Evolutionary conservation across 768 basidiomycete species (phyloP).

Genomic region (Naganishia vaughanmartiniae): DNA sequence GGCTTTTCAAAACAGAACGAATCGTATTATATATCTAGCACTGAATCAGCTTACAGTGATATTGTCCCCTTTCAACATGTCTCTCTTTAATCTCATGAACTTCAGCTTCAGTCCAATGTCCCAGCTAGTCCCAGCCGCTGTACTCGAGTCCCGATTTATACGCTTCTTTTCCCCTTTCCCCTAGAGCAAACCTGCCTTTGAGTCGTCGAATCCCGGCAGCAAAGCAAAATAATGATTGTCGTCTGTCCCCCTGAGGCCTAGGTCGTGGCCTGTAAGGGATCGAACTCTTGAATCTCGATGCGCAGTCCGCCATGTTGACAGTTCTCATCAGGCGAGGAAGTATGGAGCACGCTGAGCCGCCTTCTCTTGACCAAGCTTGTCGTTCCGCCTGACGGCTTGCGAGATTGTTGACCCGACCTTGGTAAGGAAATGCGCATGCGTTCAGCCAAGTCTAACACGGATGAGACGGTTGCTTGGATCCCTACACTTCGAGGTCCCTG

Average conservation of each 20-base stretch:
- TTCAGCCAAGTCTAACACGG: too few species aligned
- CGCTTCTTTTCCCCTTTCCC: background rate
- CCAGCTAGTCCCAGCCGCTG: background rate
- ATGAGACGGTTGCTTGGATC: too few species aligned
- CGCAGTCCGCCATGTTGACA: too few species aligned
- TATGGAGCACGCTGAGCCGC: too few species aligned
- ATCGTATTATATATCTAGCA: background rate
- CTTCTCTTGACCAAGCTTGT: too few species aligned
- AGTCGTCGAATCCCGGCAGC: background rate
- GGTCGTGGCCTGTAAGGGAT: background rate
- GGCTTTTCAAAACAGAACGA: background rate
- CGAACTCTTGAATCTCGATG: too few species aligned
- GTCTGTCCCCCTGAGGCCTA: background rate
- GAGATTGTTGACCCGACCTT: too few species aligned
- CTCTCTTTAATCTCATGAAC: background rate
- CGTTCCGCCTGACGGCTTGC: too few species aligned
- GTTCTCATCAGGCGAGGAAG: too few species aligned
- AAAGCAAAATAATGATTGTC: background rate
- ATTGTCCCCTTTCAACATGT: background rate
- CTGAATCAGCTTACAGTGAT: background rate
- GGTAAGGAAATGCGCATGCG: too few species aligned
- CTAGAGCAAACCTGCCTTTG: background rate
- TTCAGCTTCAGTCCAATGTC: background rate
- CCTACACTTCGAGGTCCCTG: too few species aligned
- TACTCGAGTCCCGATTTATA: background rate